Percentiles rank a stretch among this genome's conserved stretches.
These are phyloP conservation scores for Schwanniomyces yamadae DNA, from an alignment of 805 yeast species.

Conservation along the genomic window DNA sequence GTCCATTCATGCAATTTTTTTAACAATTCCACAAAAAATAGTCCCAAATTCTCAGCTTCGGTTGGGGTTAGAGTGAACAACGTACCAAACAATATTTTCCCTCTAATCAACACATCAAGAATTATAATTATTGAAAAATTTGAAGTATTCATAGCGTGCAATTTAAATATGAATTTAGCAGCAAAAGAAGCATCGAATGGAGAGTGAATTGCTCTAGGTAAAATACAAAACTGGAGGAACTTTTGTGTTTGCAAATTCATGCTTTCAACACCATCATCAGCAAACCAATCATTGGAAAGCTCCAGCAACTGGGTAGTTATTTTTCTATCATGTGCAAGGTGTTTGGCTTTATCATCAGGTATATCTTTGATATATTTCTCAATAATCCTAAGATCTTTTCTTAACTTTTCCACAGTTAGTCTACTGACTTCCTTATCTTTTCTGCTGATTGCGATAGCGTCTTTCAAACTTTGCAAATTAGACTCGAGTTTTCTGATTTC, in stretches of 20 bases:
- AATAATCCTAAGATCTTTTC: slow-evolving; percentile 21
- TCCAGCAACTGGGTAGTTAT: slow-evolving; percentile 25
- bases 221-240: slow-evolving; percentile 61
- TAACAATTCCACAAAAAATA: slow-evolving; percentile 62
- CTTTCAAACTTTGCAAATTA: slow-evolving; percentile 32
- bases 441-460: slow-evolving; percentile 28
- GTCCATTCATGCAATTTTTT: slow-evolving; percentile 47
- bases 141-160: slow-evolving; percentile 38
- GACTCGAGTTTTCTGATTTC: slow-evolving; percentile 43
- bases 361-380: slow-evolving; percentile 24
- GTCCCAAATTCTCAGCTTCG: slow-evolving; percentile 81
- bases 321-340: slow-evolving; percentile 37
- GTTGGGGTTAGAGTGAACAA: slow-evolving; percentile 67
- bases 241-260: slow-evolving; percentile 10
- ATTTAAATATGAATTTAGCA: slow-evolving; percentile 56
- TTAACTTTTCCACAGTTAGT: slow-evolving; percentile 20
- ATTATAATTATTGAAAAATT: slow-evolving; percentile 39
- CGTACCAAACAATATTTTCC: slow-evolving; percentile 52
- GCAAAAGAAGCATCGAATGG: slow-evolving; percentile 78
- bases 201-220: slow-evolving; percentile 78
- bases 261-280: slow-evolving; percentile 10
- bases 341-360: slow-evolving; percentile 44
- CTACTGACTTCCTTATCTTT: slow-evolving; percentile 24
- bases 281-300: slow-evolving; percentile 42
- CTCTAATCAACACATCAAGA: slow-evolving; percentile 48